Evolutionary conservation across 306 rosid genomes (phyloP).

Genomic region (Ormosia semicastrata): DNA sequence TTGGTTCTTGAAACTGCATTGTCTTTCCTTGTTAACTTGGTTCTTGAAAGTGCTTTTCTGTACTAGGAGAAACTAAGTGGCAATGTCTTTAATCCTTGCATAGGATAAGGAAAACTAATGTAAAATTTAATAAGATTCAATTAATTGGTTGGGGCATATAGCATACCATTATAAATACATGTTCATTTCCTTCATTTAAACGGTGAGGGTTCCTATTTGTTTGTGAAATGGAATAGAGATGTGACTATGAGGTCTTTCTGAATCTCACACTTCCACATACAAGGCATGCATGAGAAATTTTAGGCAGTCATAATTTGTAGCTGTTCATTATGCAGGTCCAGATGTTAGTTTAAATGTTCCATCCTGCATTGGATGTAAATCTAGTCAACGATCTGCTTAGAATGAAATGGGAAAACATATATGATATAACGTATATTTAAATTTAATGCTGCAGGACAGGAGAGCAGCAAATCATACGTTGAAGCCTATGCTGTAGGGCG

Average conservation of each 20-base stretch:
- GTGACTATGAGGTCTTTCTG: neutral
- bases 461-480: constrained; percentile 26
- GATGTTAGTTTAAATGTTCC: constrained; percentile 2
- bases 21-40: no score
- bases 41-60: neutral
- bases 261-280: neutral
- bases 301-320: constrained; percentile 3
- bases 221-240: constrained; percentile 5
- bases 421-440: neutral
- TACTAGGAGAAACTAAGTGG: neutral
- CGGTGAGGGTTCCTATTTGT: neutral
- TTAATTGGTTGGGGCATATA: neutral
- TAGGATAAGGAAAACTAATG: neutral
- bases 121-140: neutral
- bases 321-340: neutral
- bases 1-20: neutral
- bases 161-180: neutral
- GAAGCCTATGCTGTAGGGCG: constrained; percentile 47
- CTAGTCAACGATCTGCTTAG: constrained; percentile 2
- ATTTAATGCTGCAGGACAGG: constrained; percentile 42
- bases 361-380: neutral
- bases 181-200: neutral
- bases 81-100: neutral
- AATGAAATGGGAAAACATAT: neutral
- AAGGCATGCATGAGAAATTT: constrained; percentile 6